A percentile compares a stretch with the other conserved stretches of the same genome.
phyloP scores from a whole-genome alignment of 306 rosid species.

The Geum urbanum region DNA sequence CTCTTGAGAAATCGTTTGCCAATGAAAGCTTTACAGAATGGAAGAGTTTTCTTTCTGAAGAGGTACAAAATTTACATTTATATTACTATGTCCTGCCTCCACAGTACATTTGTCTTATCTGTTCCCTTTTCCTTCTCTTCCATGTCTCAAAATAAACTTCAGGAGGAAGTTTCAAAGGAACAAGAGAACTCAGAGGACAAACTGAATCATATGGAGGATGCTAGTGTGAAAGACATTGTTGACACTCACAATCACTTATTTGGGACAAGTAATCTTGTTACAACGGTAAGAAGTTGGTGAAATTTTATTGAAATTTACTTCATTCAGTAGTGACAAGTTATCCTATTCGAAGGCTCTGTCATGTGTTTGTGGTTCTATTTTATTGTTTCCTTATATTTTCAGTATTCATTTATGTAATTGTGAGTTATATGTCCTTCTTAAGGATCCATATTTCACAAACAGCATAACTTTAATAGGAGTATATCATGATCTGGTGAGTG shows the following conservation, averaged over 20 bases:
- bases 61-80: not conserved
- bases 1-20: slow-evolving; percentile 34
- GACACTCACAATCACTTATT: slow-evolving; percentile 61
- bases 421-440: not conserved
- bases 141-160: slow-evolving; percentile 19
- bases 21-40: slow-evolving; percentile 57
- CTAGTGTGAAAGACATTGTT: slow-evolving; percentile 48
- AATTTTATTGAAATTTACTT: not conserved
- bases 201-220: slow-evolving; percentile 61
- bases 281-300: slow-evolving; percentile 47
- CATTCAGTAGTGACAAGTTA: not conserved
- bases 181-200: slow-evolving; percentile 56
- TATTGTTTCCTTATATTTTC: not conserved
- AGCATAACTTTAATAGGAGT: no score
- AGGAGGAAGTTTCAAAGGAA: slow-evolving; percentile 52
- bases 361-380: slow-evolving; percentile 1
- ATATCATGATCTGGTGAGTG: no score
- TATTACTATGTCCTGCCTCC: slow-evolving; percentile 3
- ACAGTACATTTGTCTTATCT: not conserved
- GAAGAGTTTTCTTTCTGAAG: slow-evolving; percentile 43
- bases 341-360: not conserved
- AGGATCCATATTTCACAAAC: no score
- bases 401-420: not conserved
- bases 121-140: not conserved
- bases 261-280: slow-evolving; percentile 61